A percentile compares a stretch with the other conserved stretches of the same genome.
These are phyloP conservation scores for Babesia caballi DNA, from an alignment of 169 alveolate genomes.

Conservation along the genomic window DNA sequence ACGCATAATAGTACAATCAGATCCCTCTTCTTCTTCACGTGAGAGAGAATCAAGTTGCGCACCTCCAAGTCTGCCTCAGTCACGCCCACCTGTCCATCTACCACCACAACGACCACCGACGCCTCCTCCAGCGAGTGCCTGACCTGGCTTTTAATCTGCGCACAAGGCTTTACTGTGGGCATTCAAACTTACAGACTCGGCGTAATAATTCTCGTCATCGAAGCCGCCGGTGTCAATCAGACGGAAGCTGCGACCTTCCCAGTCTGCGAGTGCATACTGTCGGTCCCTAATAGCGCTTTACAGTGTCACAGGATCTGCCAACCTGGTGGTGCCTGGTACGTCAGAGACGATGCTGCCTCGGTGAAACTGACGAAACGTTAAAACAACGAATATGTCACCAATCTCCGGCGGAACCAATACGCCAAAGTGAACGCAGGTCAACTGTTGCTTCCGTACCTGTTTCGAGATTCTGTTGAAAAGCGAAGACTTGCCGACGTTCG, in stretches of 20 bases:
- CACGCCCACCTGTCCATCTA: slow-evolving; percentile 70
- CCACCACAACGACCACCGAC: slow-evolving; percentile 69
- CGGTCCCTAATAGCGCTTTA: slow-evolving; percentile 55
- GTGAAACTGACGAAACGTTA: slow-evolving; percentile 56
- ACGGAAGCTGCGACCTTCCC: slow-evolving; percentile 74
- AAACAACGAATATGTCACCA: neutral
- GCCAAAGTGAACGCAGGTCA: too few relatives aligned
- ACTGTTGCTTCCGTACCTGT: slow-evolving; percentile 39
- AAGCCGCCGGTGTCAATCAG: slow-evolving; percentile 77
- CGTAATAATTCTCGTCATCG: slow-evolving; percentile 62
- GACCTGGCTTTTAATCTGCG: slow-evolving; percentile 32
- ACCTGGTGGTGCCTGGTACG: slow-evolving; percentile 69
- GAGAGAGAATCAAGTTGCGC: slow-evolving; percentile 22
- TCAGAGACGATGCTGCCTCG: slow-evolving; percentile 76
- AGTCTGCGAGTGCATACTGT: slow-evolving; percentile 71
- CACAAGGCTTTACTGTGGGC: neutral
- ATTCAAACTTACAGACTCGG: slow-evolving; percentile 60
- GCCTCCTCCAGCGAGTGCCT: slow-evolving; percentile 65
- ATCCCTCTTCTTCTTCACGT: neutral
- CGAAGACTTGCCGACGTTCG: slow-evolving; percentile 79
- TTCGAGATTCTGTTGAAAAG: slow-evolving; percentile 74
- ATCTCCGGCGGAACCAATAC: too few relatives aligned
- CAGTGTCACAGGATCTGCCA: neutral
- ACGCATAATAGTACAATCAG: slow-evolving; percentile 66
- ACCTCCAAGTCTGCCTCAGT: slow-evolving; percentile 43